These are phyloP conservation scores for Nepenthes gracilis DNA, from an alignment of 148 eudicot genomes.

Conservation along the genomic window DNA sequence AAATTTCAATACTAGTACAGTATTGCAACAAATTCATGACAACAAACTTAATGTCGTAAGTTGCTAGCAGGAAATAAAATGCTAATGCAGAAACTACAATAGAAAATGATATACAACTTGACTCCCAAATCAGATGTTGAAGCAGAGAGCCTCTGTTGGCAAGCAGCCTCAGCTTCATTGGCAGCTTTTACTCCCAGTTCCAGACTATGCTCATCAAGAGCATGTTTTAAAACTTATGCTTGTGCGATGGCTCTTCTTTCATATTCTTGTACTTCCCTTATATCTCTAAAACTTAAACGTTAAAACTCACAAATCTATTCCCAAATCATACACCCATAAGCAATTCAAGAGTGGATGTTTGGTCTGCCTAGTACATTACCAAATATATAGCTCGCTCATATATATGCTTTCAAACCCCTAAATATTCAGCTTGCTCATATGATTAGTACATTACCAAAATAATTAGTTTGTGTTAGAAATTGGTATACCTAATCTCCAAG, in stretches of 20 bases:
- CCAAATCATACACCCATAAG: neutral
- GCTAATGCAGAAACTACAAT: conserved; percentile 2
- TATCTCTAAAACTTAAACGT: conserved; percentile 1
- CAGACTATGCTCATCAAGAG: conserved; percentile 66
- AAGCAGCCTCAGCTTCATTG: conserved; percentile 89
- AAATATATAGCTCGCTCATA: too few relatives aligned
- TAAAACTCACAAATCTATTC: conserved; percentile 4
- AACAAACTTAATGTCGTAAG: too few relatives aligned
- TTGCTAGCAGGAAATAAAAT: neutral
- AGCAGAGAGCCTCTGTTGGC: conserved; percentile 60
- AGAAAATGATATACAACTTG: conserved; percentile 43
- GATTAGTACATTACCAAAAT: too few relatives aligned
- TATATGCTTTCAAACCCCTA: too few relatives aligned
- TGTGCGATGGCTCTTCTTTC: conserved; percentile 60
- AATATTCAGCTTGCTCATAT: too few relatives aligned
- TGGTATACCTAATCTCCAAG: too few relatives aligned
- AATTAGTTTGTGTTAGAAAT: too few relatives aligned
- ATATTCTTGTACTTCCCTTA: conserved; percentile 62
- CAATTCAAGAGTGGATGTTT: neutral
- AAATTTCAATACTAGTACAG: neutral
- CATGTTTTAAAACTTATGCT: conserved; percentile 55
- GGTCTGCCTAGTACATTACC: too few relatives aligned
- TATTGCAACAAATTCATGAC: conserved; percentile 1
- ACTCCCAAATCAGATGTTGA: conserved; percentile 72
- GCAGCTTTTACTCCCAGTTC: conserved; percentile 91